These are phyloP conservation scores for Camptophora hylomeconis DNA, from an alignment of 2,329 filamentous ascomycete genomes.

Conservation along the genomic window DNA sequence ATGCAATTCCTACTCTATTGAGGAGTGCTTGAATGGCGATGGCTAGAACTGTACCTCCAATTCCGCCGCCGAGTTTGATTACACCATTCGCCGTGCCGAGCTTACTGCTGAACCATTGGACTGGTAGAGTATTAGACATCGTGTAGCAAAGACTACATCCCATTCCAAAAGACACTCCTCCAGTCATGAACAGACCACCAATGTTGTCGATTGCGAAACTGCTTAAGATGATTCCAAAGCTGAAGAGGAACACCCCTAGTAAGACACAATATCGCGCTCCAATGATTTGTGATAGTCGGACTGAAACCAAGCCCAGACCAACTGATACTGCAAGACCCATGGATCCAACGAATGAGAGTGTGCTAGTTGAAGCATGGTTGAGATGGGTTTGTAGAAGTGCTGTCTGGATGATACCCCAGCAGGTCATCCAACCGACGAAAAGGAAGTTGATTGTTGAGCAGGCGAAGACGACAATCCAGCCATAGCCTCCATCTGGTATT, in stretches of 20 bases:
- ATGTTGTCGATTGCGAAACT: constrained; percentile 35
- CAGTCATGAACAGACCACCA: constrained; percentile 35
- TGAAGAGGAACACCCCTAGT: constrained; percentile 38
- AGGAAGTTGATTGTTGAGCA: constrained; percentile 43
- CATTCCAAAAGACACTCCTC: constrained; percentile 35
- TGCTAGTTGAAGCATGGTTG: constrained; percentile 33
- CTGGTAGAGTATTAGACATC: constrained; percentile 35
- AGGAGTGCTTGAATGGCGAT: constrained; percentile 38
- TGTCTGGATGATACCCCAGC: constrained; percentile 49
- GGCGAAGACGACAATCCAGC: constrained; percentile 41
- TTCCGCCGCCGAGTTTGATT: constrained; percentile 40
- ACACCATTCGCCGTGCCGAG: constrained; percentile 45
- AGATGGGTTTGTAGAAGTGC: constrained; percentile 36
- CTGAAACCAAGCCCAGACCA: constrained; percentile 39
- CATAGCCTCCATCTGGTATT: constrained; percentile 43
- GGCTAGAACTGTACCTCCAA: constrained; percentile 42
- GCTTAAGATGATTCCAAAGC: constrained; percentile 32
- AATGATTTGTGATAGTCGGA: constrained; percentile 36
- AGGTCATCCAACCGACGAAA: constrained; percentile 43
- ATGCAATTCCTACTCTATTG: constrained; percentile 32
- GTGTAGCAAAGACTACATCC: constrained; percentile 32
- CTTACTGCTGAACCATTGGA: constrained; percentile 43
- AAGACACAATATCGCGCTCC: constrained; percentile 37
- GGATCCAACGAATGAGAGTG: constrained; percentile 47
- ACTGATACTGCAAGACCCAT: constrained; percentile 39